Percentiles rank a stretch among this genome's conserved stretches.
Conservation (phyloP, 1,284 basidiomycete genomes). For the Malassezia equina region DNA sequence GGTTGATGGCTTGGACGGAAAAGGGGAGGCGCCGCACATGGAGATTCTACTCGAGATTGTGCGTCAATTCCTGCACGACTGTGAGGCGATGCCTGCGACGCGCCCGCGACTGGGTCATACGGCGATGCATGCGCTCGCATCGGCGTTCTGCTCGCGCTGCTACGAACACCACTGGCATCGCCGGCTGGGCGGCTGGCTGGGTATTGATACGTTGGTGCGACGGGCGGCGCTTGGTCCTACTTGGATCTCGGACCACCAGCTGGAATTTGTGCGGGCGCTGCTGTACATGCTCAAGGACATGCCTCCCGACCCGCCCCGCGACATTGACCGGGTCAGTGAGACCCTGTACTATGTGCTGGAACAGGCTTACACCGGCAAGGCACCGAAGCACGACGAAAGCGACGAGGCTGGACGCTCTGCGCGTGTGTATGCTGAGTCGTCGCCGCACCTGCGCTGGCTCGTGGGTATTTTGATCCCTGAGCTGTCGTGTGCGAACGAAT, state of each 20-base stretch:
- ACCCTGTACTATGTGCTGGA: slow-evolving; percentile 69
- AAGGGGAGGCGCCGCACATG: slow-evolving; percentile 48
- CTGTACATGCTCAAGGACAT: slow-evolving; percentile 92
- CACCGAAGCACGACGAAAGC: slow-evolving; percentile 22
- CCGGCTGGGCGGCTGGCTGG: slow-evolving; percentile 47
- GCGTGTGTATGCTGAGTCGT: slow-evolving; percentile 16
- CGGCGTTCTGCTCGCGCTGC: slow-evolving; percentile 44
- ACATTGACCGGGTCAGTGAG: slow-evolving; percentile 68
- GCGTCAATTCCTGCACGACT: slow-evolving; percentile 26
- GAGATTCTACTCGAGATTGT: slow-evolving; percentile 36
- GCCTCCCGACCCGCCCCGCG: slow-evolving; percentile 74
- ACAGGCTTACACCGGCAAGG: slow-evolving; percentile 25
- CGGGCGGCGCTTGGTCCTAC: slow-evolving; percentile 54
- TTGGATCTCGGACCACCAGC: slow-evolving; percentile 78
- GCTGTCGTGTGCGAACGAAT: slow-evolving; percentile 72
- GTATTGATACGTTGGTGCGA: slow-evolving; percentile 40
- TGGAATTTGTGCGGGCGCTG: slow-evolving; percentile 81
- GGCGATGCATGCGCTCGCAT: slow-evolving; percentile 41
- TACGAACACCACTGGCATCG: slow-evolving; percentile 47
- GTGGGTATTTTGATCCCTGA: slow-evolving; percentile 81
- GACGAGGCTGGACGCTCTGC: slow-evolving; percentile 17
- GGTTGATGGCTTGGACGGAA: slow-evolving; percentile 43
- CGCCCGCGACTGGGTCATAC: slow-evolving; percentile 34
- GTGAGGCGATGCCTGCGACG: slow-evolving; percentile 31
- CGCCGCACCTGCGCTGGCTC: slow-evolving; percentile 52